Evolutionary conservation across 2,329 filamentous ascomycete species (phyloP).

Genomic region (Phymatotrichopsis omnivora): DNA sequence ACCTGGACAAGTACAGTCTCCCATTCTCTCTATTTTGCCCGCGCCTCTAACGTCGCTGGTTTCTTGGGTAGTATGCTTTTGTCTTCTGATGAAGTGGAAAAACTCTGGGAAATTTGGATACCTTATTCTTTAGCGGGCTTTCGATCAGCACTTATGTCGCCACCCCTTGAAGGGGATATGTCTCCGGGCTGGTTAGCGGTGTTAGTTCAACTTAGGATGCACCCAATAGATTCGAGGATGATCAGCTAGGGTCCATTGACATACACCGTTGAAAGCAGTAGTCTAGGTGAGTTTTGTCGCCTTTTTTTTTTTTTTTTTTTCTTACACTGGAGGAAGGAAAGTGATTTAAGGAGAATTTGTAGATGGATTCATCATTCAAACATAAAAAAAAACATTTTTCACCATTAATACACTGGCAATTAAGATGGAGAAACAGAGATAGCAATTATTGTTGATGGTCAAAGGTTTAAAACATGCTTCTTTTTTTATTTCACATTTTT

Average conservation of each 20-base stretch:
- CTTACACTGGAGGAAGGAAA: too few species aligned
- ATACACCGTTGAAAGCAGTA: constrained; percentile 50
- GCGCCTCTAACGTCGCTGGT: constrained; percentile 47
- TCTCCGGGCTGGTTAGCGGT: constrained; percentile 51
- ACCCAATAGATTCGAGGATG: constrained; percentile 57
- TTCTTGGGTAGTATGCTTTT: constrained; percentile 43
- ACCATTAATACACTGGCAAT: too few species aligned
- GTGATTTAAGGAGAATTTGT: background rate
- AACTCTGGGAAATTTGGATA: constrained; percentile 44
- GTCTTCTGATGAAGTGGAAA: constrained; percentile 50
- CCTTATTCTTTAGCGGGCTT: constrained; percentile 51
- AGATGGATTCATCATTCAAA: too few species aligned
- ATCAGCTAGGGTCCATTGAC: constrained; percentile 49
- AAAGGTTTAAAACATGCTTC: too few species aligned
- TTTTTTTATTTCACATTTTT: too few species aligned
- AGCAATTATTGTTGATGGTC: too few species aligned
- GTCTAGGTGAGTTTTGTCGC: constrained; percentile 38
- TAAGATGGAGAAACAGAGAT: too few species aligned
- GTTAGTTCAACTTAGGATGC: constrained; percentile 54
- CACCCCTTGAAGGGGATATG: constrained; percentile 46
- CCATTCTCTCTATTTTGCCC: constrained; percentile 53
- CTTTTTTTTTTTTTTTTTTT: too few species aligned
- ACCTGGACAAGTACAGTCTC: constrained; percentile 43
- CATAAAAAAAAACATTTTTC: too few species aligned
- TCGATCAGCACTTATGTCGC: constrained; percentile 49